A percentile compares a stretch with the other conserved stretches of the same genome.
Evolutionary conservation across 305 asterid genomes (phyloP).

Genomic region (Coffea humblotiana): DNA sequence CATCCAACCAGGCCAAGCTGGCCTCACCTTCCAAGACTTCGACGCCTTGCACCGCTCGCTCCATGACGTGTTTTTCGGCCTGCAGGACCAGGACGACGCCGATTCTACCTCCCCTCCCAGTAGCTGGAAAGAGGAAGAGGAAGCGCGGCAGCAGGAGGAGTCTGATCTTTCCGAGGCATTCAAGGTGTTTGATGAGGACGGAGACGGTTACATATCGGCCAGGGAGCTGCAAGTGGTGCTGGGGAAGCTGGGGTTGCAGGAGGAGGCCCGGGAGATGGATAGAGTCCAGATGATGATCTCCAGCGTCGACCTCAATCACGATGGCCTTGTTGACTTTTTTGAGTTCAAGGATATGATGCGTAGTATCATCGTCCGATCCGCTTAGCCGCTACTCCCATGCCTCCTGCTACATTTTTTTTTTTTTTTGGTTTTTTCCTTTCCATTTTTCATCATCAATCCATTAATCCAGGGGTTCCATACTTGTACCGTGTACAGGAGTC

Average conservation of each 20-base stretch:
- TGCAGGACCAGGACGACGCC: neutral
- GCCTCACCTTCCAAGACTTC: slow-evolving; percentile 30
- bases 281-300: slow-evolving; percentile 38
- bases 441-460: too few relatives aligned
- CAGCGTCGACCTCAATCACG: slow-evolving; percentile 28
- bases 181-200: slow-evolving; percentile 71
- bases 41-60: slow-evolving; percentile 27
- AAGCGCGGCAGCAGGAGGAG: slow-evolving; percentile 23
- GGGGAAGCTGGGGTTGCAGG: slow-evolving; percentile 48
- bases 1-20: slow-evolving; percentile 22
- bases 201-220: slow-evolving; percentile 69
- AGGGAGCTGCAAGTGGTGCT: slow-evolving; percentile 56
- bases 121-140: neutral
- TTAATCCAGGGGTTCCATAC: too few relatives aligned
- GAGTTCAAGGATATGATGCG: slow-evolving; percentile 42
- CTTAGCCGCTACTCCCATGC: neutral
- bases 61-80: slow-evolving; percentile 16
- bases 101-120: neutral
- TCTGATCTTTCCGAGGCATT: slow-evolving; percentile 64
- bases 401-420: too few relatives aligned
- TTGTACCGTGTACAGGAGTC: too few relatives aligned
- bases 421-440: too few relatives aligned
- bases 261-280: slow-evolving; percentile 23
- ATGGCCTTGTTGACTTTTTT: slow-evolving; percentile 33
- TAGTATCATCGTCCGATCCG: slow-evolving; percentile 20